Evolutionary conservation across 2,329 filamentous ascomycete species (phyloP).

Genomic region (Colletotrichum limetticola): DNA sequence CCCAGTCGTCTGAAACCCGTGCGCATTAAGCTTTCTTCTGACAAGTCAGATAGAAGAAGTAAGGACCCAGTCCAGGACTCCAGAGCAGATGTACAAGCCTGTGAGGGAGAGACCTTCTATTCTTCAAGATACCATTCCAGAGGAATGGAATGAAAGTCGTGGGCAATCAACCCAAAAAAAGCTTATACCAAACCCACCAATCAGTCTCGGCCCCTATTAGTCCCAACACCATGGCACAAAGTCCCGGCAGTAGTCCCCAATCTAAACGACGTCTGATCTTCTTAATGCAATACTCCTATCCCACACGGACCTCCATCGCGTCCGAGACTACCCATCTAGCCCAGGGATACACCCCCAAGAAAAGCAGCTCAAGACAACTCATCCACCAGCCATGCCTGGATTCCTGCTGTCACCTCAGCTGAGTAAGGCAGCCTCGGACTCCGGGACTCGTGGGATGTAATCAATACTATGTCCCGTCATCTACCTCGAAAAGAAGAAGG

Average conservation of each 20-base stretch:
- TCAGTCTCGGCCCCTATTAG: not conserved
- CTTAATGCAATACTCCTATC: not conserved
- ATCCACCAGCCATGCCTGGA: too few species aligned
- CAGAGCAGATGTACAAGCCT: too few species aligned
- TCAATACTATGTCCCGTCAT: not conserved
- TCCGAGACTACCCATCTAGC: not conserved
- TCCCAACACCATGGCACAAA: not conserved
- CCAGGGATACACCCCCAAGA: not conserved
- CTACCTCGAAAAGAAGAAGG: not conserved
- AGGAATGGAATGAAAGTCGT: not conserved
- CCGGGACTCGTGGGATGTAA: not conserved
- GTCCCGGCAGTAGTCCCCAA: not conserved
- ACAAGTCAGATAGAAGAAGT: not conserved
- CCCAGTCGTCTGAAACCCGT: conserved; percentile 12
- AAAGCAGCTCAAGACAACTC: too few species aligned
- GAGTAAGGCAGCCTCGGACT: not conserved
- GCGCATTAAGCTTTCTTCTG: not conserved
- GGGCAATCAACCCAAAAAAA: not conserved
- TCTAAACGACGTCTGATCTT: not conserved
- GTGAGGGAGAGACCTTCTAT: not conserved
- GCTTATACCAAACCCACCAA: not conserved
- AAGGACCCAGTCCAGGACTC: too few species aligned
- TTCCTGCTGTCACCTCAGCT: not conserved
- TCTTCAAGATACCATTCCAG: not conserved
- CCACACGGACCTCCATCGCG: not conserved